phyloP scores from a whole-genome alignment of 129 eudicot genomes.

The Saposhnikovia divaricata region DNA sequence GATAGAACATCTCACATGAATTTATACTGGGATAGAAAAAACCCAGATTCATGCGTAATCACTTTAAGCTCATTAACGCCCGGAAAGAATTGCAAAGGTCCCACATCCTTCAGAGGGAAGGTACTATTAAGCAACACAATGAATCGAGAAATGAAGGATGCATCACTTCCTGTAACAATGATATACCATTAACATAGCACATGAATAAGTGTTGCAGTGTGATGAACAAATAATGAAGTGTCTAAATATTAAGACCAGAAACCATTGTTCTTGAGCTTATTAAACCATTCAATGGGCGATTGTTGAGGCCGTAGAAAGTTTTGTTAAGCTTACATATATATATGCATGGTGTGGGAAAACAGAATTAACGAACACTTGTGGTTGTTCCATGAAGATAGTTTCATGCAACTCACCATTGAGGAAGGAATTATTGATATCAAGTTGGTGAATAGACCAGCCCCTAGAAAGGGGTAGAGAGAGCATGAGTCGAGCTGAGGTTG shows the following conservation, averaged over 20 bases:
- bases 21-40: not conserved
- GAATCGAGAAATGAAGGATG: no score
- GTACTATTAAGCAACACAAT: no score
- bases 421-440: not conserved
- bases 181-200: not conserved
- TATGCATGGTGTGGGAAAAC: not conserved
- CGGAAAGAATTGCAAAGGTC: no score
- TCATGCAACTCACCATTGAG: not conserved
- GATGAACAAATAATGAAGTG: not conserved
- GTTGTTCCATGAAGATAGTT: not conserved
- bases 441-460: not conserved
- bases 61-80: not conserved
- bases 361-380: not conserved
- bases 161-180: no score
- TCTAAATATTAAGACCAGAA: not conserved
- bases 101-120: no score
- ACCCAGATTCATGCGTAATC: not conserved
- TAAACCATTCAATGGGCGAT: not conserved
- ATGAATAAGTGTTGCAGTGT: not conserved
- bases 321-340: not conserved
- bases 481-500: not conserved
- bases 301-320: not conserved
- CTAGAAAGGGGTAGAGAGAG: not conserved
- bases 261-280: not conserved
- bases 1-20: not conserved